Conservation (phyloP, 108 stramenopile species). For the Skeletonema menzelii region DNA sequence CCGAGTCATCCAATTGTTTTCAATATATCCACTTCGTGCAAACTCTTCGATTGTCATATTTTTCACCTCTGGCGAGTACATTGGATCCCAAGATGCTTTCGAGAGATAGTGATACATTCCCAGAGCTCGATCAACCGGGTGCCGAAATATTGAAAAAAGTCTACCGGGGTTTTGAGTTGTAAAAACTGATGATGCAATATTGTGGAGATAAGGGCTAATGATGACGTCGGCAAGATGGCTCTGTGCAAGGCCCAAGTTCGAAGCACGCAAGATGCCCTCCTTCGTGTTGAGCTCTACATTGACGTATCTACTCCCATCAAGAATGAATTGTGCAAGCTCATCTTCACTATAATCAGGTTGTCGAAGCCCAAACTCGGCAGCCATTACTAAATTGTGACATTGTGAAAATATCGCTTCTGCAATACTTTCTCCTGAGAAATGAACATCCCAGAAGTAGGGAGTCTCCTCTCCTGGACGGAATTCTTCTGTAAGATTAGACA, state of each 20-base stretch:
- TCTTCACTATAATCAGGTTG: slow-evolving; percentile 43
- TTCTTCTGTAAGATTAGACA: slow-evolving; percentile 19
- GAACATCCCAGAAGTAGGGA: slow-evolving; percentile 56
- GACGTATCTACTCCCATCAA: slow-evolving; percentile 42
- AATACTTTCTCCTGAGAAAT: slow-evolving; percentile 50
- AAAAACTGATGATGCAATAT: slow-evolving; percentile 30
- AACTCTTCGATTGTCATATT: slow-evolving; percentile 51
- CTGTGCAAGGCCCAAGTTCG: slow-evolving; percentile 28
- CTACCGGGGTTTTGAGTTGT: slow-evolving; percentile 21
- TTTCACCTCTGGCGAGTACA: slow-evolving; percentile 37
- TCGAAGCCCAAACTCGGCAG: slow-evolving; percentile 42
- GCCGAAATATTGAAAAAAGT: slow-evolving; percentile 47
- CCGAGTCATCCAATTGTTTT: slow-evolving; percentile 60
- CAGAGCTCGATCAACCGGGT: slow-evolving; percentile 52
- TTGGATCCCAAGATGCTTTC: slow-evolving; percentile 45
- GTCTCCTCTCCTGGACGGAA: slow-evolving; percentile 34
- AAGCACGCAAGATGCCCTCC: slow-evolving; percentile 44
- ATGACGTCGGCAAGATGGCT: slow-evolving; percentile 48
- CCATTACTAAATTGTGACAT: slow-evolving; percentile 40
- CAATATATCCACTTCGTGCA: slow-evolving; percentile 43
- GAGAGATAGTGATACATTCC: slow-evolving; percentile 46
- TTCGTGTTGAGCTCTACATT: slow-evolving; percentile 50
- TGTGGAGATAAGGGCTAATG: slow-evolving; percentile 32
- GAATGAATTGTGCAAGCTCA: slow-evolving; percentile 23
- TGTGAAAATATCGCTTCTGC: slow-evolving; percentile 37